Conservation (phyloP, 495 filamentous ascomycete species). For the Hypoxylon lenormandii region DNA sequence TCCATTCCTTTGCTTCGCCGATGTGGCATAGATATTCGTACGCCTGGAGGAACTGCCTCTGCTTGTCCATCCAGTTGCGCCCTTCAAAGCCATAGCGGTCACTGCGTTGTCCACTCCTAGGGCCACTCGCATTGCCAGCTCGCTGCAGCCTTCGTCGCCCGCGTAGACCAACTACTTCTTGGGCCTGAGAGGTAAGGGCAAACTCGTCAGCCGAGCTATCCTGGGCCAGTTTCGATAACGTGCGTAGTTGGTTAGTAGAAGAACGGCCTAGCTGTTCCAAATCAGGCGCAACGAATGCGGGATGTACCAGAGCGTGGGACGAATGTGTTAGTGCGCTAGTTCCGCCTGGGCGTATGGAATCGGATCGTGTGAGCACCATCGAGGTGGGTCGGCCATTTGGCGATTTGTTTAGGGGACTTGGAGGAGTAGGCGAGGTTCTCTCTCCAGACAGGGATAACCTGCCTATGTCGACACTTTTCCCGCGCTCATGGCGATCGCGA, state of each 20-base stretch:
- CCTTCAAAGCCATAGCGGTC: conserved; percentile 78
- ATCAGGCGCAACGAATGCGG: conserved; percentile 72
- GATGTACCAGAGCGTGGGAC: conserved; percentile 38
- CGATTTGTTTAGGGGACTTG: conserved; percentile 53
- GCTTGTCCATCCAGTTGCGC: conserved; percentile 98
- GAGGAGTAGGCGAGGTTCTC: conserved; percentile 55
- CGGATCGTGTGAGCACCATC: conserved; percentile 66
- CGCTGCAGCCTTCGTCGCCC: conserved; percentile 86
- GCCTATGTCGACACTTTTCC: conserved; percentile 65
- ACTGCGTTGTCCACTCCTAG: conserved; percentile 61
- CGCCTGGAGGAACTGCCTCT: conserved; percentile 93
- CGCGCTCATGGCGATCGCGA: conserved; percentile 57
- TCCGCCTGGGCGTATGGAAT: conserved; percentile 56
- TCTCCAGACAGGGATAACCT: conserved; percentile 58
- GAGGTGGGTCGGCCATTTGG: conserved; percentile 65
- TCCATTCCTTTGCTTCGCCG: conserved; percentile 99
- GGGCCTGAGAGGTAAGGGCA: conserved; percentile 74
- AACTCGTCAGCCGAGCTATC: conserved; percentile 81
- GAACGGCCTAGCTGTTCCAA: conserved; percentile 83
- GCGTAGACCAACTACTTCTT: conserved; percentile 87
- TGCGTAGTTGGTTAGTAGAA: conserved; percentile 86
- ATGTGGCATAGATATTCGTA: conserved; percentile 99
- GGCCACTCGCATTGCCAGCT: conserved; percentile 62
- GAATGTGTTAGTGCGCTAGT: conserved; percentile 53
- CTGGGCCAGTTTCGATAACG: conserved; percentile 85